Base-by-base conservation (phyloP, 306 rosid genomes). In the Gastrolobium villosum region DNA sequence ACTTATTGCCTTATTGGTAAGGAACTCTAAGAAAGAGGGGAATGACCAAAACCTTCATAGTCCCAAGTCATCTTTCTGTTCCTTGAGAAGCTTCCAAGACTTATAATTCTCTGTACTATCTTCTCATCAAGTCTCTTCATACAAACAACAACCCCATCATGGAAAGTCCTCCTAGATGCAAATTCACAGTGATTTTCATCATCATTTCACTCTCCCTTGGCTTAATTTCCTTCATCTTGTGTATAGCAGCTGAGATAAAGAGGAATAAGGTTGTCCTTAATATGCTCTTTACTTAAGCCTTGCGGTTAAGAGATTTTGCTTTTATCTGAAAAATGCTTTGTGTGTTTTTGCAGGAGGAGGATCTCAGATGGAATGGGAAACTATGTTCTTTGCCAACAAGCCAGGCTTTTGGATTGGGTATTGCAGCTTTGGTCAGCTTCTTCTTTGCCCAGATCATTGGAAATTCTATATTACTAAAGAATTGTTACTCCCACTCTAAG, bases 231-330 rank as follows among this genome's bases (percentile, higher is more conserved):
- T 83, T 80, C 66, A 20, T 79, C 34, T 83, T 88, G 5, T 94
- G 97, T 81, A 78, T 91, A 60, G 93, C 86, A 1, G 93, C 98
- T 0, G 93, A 87, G 83, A 44, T 82, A 5, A 81, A 70, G 79
- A 86, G 87, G 76, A 81, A 87, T 10, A 84, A 86, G 95, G 91
- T 90, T 77, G 20, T 3, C 2, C 3, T 41, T 4, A 0, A 3
- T 49, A 1, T 7, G 36, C 54, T 48, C 6, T 56, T 28, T 36
- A 31, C 8, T 49, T 14, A 7, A 9, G 49, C 46, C 15, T 2
- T 68, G 11, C 3, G 14, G 3, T 37, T 11, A 6, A 5, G 10
- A 26, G 44, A 31, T 41, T 11, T 48, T 70, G 1, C 7, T 49
- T 44, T 36, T 6, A 7, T 65, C 9, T 44, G 6, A 72, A 48